phyloP scores from a whole-genome alignment of 805 yeast species.

The Pichia heedii region DNA sequence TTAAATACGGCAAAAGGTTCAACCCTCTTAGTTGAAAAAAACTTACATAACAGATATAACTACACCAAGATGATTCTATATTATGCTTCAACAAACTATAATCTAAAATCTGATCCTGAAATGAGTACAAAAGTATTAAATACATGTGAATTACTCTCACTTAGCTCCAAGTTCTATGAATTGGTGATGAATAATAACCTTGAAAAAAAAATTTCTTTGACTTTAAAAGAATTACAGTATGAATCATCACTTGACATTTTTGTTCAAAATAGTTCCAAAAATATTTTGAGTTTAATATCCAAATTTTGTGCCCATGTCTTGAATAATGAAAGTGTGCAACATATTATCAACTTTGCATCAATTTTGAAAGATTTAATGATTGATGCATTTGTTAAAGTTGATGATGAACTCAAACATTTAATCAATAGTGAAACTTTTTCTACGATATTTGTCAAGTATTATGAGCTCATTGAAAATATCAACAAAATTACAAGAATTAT shows the following conservation, averaged over 20 bases:
- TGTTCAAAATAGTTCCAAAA: not conserved
- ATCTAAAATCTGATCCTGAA: conserved; percentile 5
- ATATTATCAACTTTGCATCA: conserved; percentile 4
- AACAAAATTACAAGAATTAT: conserved; percentile 14
- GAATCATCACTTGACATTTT: not conserved
- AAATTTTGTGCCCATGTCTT: not conserved
- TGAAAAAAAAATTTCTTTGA: not conserved
- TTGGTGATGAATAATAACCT: not conserved
- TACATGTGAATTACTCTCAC: conserved; percentile 13
- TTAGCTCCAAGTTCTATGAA: conserved; percentile 13
- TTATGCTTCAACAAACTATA: conserved; percentile 18
- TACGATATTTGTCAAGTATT: conserved; percentile 11
- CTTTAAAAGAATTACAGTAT: not conserved
- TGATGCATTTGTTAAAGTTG: conserved; percentile 7
- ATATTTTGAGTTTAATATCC: conserved; percentile 6
- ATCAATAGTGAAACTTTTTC: conserved; percentile 3
- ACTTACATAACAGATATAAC: conserved; percentile 40
- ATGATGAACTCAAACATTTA: conserved; percentile 4
- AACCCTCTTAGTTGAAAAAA: conserved; percentile 37
- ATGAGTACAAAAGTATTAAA: conserved; percentile 12
- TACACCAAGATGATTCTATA: conserved; percentile 14
- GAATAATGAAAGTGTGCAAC: conserved; percentile 1
- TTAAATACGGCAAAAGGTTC: conserved; percentile 41
- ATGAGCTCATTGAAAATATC: conserved; percentile 12
- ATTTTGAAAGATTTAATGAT: conserved; percentile 5